Evolutionary conservation across 73 alveolate species (phyloP).

Genomic region (Paramecium sexaurelia): DNA sequence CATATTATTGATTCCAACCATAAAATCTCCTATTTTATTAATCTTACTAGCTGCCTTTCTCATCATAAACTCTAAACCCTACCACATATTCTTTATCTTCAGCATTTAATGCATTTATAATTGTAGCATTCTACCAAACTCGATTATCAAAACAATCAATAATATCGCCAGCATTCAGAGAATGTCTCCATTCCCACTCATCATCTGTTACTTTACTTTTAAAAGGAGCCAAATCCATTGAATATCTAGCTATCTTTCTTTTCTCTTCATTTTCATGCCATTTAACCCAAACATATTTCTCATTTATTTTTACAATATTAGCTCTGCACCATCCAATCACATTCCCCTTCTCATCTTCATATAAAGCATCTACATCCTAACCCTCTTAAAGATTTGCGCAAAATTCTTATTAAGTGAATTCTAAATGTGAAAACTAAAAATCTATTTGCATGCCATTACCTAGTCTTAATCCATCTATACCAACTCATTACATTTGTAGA

Average conservation of each 20-base stretch:
- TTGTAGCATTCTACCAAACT: slow-evolving; percentile 66
- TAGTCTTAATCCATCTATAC: neutral
- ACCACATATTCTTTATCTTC: slow-evolving; percentile 22
- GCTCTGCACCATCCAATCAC: slow-evolving; percentile 82
- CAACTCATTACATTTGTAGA: neutral
- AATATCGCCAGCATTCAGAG: slow-evolving; percentile 72
- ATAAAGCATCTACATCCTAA: slow-evolving; percentile 77
- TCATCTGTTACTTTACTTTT: slow-evolving; percentile 67
- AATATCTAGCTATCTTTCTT: slow-evolving; percentile 55
- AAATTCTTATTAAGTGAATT: slow-evolving; percentile 72
- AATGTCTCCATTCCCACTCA: slow-evolving; percentile 75
- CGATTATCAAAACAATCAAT: slow-evolving; percentile 84
- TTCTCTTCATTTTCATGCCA: slow-evolving; percentile 43
- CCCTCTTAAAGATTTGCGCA: slow-evolving; percentile 72
- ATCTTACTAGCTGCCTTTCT: slow-evolving; percentile 78
- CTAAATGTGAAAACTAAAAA: slow-evolving; percentile 30
- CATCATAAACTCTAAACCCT: slow-evolving; percentile 82
- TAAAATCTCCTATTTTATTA: slow-evolving; percentile 72
- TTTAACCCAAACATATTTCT: slow-evolving; percentile 63
- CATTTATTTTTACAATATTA: slow-evolving; percentile 31
- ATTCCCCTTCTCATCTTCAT: slow-evolving; percentile 70
- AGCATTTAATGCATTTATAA: slow-evolving; percentile 11
- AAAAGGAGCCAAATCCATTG: slow-evolving; percentile 69
- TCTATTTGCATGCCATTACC: neutral
- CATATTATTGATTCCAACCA: slow-evolving; percentile 88